Evolutionary conservation across 2,329 filamentous ascomycete genomes (phyloP).

Genomic region (Exophiala spinifera): DNA sequence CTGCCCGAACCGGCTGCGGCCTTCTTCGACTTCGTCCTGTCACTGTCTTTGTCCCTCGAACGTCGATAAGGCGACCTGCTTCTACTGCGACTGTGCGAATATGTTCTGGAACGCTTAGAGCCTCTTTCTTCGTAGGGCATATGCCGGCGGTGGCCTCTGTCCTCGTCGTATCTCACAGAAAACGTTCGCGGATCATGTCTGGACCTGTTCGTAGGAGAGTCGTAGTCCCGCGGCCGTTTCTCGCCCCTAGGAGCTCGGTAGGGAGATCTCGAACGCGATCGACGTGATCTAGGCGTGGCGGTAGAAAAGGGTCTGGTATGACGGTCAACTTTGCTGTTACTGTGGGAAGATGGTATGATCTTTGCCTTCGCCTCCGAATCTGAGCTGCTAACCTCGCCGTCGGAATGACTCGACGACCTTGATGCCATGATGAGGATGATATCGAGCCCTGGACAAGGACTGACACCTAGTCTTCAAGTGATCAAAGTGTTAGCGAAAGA

Average conservation of each 20-base stretch:
- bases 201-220: conserved; percentile 35
- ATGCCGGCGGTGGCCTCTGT: conserved; percentile 38
- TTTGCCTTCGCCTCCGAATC: conserved; percentile 77
- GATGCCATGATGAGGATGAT: conserved; percentile 45
- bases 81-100: conserved; percentile 42
- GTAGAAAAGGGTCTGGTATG: conserved; percentile 69
- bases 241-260: conserved; percentile 40
- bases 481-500: conserved; percentile 29
- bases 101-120: conserved; percentile 34
- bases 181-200: conserved; percentile 33
- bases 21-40: conserved; percentile 33
- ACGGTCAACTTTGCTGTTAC: conserved; percentile 87
- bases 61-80: conserved; percentile 45
- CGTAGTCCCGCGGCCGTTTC: conserved; percentile 43
- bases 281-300: conserved; percentile 35
- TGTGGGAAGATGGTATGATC: conserved; percentile 69
- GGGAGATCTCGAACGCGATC: conserved; percentile 42
- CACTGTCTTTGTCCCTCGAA: conserved; percentile 7
- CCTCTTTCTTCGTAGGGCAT: conserved; percentile 52
- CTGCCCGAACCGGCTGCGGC: conserved; percentile 51
- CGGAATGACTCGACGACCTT: conserved; percentile 66
- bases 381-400: conserved; percentile 82
- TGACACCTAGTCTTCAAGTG: conserved; percentile 28
- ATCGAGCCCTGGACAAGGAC: conserved; percentile 24
- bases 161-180: conserved; percentile 39